Conservation (phyloP, 2,329 filamentous ascomycete species). For the Juglanconis oblonga region DNA sequence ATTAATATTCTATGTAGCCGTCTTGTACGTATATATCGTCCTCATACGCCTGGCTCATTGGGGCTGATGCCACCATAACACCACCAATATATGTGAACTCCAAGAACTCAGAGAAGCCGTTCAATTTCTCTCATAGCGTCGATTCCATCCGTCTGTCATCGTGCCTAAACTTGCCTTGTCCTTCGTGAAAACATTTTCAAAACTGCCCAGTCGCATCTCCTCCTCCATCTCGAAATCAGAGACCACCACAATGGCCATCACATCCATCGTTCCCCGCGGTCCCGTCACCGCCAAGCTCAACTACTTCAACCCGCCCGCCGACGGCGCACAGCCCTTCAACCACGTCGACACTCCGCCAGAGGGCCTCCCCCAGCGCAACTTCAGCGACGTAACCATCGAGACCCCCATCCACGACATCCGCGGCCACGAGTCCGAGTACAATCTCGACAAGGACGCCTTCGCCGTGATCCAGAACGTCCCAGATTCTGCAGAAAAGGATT, state of each 20-base stretch:
- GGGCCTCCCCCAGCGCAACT: slow-evolving; percentile 66
- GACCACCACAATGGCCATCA: slow-evolving; percentile 35
- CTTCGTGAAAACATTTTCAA: neutral
- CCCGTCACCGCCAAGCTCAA: slow-evolving; percentile 60
- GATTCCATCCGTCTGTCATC: too few relatives aligned
- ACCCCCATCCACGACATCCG: slow-evolving; percentile 48
- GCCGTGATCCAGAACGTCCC: slow-evolving; percentile 58
- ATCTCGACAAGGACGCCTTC: slow-evolving; percentile 58
- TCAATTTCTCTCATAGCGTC: too few relatives aligned
- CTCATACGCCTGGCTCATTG: neutral
- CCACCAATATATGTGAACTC: neutral
- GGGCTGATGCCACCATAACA: neutral
- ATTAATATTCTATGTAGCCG: neutral
- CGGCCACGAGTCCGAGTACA: slow-evolving; percentile 25
- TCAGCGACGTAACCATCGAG: slow-evolving; percentile 43
- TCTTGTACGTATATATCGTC: neutral
- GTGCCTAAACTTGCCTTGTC: neutral
- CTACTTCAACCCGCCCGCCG: slow-evolving; percentile 62
- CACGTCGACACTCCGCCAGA: slow-evolving; percentile 63
- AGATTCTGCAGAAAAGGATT: slow-evolving; percentile 55
- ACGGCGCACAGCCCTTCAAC: slow-evolving; percentile 61
- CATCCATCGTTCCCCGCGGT: slow-evolving; percentile 49
- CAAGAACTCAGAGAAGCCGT: too few relatives aligned
- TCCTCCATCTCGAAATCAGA: neutral
- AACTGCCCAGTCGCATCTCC: too few relatives aligned